These are phyloP conservation scores for Omphalea diandra DNA, from an alignment of 441 rosid species.

Conservation along the genomic window DNA sequence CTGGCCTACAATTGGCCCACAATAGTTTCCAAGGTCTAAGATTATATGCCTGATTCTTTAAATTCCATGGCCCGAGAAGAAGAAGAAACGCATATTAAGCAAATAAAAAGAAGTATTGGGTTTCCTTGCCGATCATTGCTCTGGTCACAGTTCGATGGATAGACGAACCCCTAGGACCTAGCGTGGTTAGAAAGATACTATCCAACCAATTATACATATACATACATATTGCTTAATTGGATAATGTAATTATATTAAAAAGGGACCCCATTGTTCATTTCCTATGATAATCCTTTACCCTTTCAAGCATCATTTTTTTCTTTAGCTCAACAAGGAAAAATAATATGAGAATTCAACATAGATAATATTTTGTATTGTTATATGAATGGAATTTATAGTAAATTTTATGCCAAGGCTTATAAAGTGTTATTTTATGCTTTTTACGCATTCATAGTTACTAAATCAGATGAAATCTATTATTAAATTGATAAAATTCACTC, in stretches of 20 bases:
- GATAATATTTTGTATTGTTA: too few species aligned
- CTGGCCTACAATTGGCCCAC: background rate
- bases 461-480: too few species aligned
- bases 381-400: too few species aligned
- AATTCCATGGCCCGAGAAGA: background rate
- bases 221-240: conserved; percentile 19
- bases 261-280: conserved; percentile 15
- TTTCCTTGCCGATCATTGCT: background rate
- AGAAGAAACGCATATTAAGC: background rate
- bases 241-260: conserved; percentile 25
- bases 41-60: conserved; percentile 11
- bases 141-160: conserved; percentile 8
- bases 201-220: background rate
- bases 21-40: conserved; percentile 16
- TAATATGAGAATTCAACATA: too few species aligned
- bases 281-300: conserved; percentile 19
- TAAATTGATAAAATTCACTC: too few species aligned
- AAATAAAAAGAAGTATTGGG: background rate
- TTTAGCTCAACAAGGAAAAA: conserved; percentile 3
- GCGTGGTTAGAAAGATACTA: conserved; percentile 30
- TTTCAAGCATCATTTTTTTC: conserved; percentile 14
- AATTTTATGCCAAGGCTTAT: too few species aligned
- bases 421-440: too few species aligned
- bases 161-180: conserved; percentile 1
- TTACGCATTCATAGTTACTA: too few species aligned